Evolutionary conservation across 768 basidiomycete genomes (phyloP).

Genomic region (Amanita molliuscula): DNA sequence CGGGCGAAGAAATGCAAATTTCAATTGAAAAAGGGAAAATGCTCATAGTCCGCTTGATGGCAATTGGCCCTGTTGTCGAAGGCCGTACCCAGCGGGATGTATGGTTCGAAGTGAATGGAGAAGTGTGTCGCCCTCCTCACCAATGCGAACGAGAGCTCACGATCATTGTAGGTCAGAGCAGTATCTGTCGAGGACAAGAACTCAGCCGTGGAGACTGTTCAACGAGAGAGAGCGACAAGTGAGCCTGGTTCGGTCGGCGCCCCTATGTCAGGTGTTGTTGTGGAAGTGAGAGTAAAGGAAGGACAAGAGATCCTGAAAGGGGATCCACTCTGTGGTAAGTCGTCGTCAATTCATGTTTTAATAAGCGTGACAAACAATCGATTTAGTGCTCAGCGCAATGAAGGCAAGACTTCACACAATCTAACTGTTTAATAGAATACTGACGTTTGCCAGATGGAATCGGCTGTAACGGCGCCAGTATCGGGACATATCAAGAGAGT

Average conservation of each 20-base stretch:
- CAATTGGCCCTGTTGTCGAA: slow-evolving; percentile 87
- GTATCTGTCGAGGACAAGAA: slow-evolving; percentile 95
- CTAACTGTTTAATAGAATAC: neutral
- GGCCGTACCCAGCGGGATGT: slow-evolving; percentile 90
- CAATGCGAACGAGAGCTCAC: slow-evolving; percentile 6
- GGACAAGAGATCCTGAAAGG: slow-evolving; percentile 98
- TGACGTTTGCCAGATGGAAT: slow-evolving; percentile 73
- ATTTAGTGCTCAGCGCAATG: slow-evolving; percentile 87
- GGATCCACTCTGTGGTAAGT: slow-evolving; percentile 85
- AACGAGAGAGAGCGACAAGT: slow-evolving; percentile 86
- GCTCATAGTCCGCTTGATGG: slow-evolving; percentile 92
- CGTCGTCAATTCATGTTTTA: slow-evolving; percentile 5
- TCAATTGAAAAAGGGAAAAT: slow-evolving; percentile 96
- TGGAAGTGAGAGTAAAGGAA: slow-evolving; percentile 97
- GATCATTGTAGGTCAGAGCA: slow-evolving; percentile 64
- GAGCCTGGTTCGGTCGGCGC: slow-evolving; percentile 98
- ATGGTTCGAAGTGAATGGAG: slow-evolving; percentile 98
- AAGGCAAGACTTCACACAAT: slow-evolving; percentile 47
- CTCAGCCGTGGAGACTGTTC: slow-evolving; percentile 91
- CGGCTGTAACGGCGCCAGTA: slow-evolving; percentile 90
- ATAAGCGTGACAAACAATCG: slow-evolving; percentile 12
- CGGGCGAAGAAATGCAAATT: slow-evolving; percentile 95
- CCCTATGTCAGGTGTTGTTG: slow-evolving; percentile 96
- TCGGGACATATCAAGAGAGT: slow-evolving; percentile 95
- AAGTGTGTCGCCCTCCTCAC: slow-evolving; percentile 36